These are phyloP conservation scores for Cryptosporidium tyzzeri DNA, from an alignment of 169 alveolate species.

Conservation along the genomic window DNA sequence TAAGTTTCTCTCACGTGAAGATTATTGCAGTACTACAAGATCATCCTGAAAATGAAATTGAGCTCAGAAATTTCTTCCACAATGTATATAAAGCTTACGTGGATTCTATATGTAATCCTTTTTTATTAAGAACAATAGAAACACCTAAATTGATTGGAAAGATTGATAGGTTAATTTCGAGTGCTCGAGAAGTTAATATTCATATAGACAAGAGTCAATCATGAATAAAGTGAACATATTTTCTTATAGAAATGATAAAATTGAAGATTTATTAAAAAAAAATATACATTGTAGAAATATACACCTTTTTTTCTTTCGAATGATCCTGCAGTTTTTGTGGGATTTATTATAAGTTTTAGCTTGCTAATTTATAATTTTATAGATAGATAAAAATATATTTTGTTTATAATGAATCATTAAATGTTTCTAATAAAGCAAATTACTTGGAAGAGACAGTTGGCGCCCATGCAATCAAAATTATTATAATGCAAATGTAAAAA, in stretches of 20 bases:
- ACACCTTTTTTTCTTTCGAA: too few species aligned
- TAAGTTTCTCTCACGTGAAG: slow-evolving; percentile 65
- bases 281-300: neutral
- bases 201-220: slow-evolving; percentile 15
- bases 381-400: too few species aligned
- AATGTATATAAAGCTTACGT: slow-evolving; percentile 46
- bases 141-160: slow-evolving; percentile 54
- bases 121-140: slow-evolving; percentile 55
- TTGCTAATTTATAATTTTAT: too few species aligned
- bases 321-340: too few species aligned
- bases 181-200: slow-evolving; percentile 19
- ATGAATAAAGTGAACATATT: neutral
- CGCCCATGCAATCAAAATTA: neutral
- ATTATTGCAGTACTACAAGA: slow-evolving; percentile 63
- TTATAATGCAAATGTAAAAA: neutral
- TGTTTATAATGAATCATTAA: neutral
- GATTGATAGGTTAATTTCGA: slow-evolving; percentile 26
- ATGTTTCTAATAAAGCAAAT: neutral
- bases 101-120: slow-evolving; percentile 71
- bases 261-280: neutral
- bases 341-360: neutral
- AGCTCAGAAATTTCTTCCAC: slow-evolving; percentile 36
- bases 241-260: neutral
- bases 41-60: slow-evolving; percentile 68
- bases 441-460: too few species aligned